A percentile compares a stretch with the other conserved stretches of the same genome.
Evolutionary conservation across 805 yeast species (phyloP).

Genomic region (Monosporozyma unispora): DNA sequence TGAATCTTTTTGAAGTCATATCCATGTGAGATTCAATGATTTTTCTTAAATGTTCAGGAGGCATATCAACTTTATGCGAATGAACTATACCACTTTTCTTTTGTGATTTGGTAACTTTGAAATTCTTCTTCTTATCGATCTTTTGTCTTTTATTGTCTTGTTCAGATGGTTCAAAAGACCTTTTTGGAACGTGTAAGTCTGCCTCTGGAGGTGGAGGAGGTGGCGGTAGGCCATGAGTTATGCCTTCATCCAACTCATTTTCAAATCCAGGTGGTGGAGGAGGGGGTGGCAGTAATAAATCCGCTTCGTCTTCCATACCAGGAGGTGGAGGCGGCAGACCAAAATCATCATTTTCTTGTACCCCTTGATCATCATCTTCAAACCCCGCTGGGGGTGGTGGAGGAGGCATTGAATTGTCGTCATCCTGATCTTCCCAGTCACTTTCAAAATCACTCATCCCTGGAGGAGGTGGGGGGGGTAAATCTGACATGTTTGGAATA

Average conservation of each 20-base stretch:
- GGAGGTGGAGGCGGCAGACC: slow-evolving; percentile 16
- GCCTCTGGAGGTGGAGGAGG: slow-evolving; percentile 11
- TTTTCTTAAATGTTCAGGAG: slow-evolving; percentile 86
- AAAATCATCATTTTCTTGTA: background rate
- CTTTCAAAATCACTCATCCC: slow-evolving; percentile 17
- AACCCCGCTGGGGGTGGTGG: slow-evolving; percentile 23
- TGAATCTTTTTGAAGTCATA: slow-evolving; percentile 65
- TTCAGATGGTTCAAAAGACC: background rate
- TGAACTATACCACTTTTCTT: slow-evolving; percentile 37
- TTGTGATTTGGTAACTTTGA: slow-evolving; percentile 8
- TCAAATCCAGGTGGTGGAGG: slow-evolving; percentile 23
- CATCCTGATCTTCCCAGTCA: background rate
- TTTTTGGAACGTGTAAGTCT: background rate
- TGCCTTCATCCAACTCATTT: background rate
- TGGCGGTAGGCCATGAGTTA: background rate
- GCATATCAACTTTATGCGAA: slow-evolving; percentile 70
- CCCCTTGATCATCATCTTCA: background rate
- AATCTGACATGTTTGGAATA: slow-evolving; percentile 5
- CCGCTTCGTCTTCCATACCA: slow-evolving; percentile 7
- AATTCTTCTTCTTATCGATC: slow-evolving; percentile 7
- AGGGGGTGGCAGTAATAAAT: slow-evolving; percentile 9
- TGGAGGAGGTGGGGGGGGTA: slow-evolving; percentile 31
- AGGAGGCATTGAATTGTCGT: slow-evolving; percentile 4
- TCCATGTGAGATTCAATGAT: slow-evolving; percentile 80
- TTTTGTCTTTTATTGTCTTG: slow-evolving; percentile 28